Evolutionary conservation across 2,329 filamentous ascomycete genomes (phyloP).

Genomic region (Colletotrichum noveboracense): DNA sequence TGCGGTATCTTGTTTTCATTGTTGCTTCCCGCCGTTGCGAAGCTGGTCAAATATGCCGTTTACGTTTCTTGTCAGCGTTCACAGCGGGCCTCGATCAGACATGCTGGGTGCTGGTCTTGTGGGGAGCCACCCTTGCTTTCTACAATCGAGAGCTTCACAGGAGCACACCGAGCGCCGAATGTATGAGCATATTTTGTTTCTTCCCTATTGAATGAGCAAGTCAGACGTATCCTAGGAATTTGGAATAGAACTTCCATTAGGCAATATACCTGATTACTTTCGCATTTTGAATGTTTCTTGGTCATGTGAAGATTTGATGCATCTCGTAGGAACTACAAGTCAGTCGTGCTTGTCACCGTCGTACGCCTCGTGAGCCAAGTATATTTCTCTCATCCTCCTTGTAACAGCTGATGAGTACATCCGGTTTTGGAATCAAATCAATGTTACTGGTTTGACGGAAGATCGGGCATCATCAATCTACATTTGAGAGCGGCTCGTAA

Average conservation of each 20-base stretch:
- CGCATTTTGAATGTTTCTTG: background rate
- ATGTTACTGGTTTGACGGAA: background rate
- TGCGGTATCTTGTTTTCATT: background rate
- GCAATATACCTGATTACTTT: background rate
- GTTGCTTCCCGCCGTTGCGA: background rate
- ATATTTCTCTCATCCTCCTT: background rate
- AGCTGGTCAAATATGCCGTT: background rate
- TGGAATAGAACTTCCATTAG: background rate
- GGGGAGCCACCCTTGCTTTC: background rate
- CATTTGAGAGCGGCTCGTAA: background rate
- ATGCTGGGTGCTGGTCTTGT: background rate
- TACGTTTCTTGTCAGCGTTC: background rate
- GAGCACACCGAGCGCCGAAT: background rate
- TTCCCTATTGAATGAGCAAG: background rate
- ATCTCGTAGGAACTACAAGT: fast-evolving
- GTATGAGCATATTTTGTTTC: background rate
- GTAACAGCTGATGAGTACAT: too few species aligned
- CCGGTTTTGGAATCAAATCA: background rate
- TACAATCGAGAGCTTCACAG: background rate
- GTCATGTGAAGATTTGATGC: background rate
- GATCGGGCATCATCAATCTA: fast-evolving
- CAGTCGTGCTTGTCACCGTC: background rate
- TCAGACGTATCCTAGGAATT: background rate
- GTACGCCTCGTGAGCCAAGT: background rate
- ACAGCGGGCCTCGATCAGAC: background rate